Conservation (phyloP, 148 eudicot genomes). For the Nepenthes mirabilis region DNA sequence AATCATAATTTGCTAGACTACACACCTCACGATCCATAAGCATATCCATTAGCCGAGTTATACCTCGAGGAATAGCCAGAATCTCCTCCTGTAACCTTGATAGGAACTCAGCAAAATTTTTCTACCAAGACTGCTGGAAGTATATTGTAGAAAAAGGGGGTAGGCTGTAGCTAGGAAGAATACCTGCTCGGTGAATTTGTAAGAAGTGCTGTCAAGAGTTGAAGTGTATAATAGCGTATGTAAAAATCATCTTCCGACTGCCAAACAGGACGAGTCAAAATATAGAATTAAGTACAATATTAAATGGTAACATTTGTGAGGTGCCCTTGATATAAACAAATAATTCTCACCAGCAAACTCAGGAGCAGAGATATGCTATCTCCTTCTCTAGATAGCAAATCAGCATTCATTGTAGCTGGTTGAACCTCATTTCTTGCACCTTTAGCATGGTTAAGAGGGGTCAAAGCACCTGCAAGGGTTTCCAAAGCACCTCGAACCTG, state of each 20-base stretch:
- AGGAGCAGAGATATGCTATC: conserved; percentile 83
- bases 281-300: not conserved
- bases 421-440: conserved; percentile 54
- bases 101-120: conserved; percentile 16
- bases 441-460: conserved; percentile 69
- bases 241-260: conserved; percentile 98
- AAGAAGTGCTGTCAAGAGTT: conserved; percentile 80
- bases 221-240: conserved; percentile 89
- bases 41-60: conserved; percentile 96
- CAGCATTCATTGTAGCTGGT: conserved; percentile 85
- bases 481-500: conserved; percentile 98
- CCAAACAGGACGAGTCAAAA: conserved; percentile 13
- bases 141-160: not conserved
- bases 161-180: conserved; percentile 3
- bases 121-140: not conserved
- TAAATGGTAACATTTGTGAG: not conserved
- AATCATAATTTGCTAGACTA: not conserved
- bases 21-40: conserved; percentile 97
- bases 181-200: conserved; percentile 86
- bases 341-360: conserved; percentile 67
- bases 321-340: not conserved
- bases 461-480: conserved; percentile 85
- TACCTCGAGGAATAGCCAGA: conserved; percentile 87
- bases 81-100: conserved; percentile 95
- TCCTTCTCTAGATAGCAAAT: conserved; percentile 82